Base-by-base conservation (phyloP, 2,329 filamentous ascomycete species). In the Dendryphion nanum region DNA sequence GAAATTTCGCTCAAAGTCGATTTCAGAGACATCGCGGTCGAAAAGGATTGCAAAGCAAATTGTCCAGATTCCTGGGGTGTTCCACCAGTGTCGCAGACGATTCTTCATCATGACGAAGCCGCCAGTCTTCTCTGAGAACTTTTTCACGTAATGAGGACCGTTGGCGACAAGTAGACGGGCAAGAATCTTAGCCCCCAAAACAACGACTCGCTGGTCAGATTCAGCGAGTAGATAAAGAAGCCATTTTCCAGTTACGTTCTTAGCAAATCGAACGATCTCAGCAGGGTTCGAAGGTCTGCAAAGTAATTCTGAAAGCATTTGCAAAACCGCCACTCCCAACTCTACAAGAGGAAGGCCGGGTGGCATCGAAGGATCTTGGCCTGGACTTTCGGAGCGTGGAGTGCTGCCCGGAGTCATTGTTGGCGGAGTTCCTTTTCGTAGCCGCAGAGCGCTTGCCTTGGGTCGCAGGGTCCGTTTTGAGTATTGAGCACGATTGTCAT, bases 181-280 rank as follows among this genome's bases (percentile, higher is more conserved):
- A 17, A 98, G 71, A 36, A 98, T 91, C 56, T 86, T 90, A 50
- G 82, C 79, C 12, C 87, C 88, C 35, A 89, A 78, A 12, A 89
- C 75, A 8, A 96, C 85, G 16, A 95, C 83, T 49, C 89, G 85
- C 5, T 86, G 77, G 42, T 97, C 86, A 44, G 87, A 81, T 60
- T 96, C 90, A 6, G 88, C 88, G 35, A 97, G 76, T 12, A 98
- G 78, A 64, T 96, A 95, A 12, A 98, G 71, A 12, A 95, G 77
- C 90, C 90, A 96, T 84, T 95, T 95, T 53, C 95, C 95, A 16
- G 91, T 96, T 6, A 98, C 91, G 1, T 91, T 94, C 57, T 85
- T 86, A 4, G 89, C 88, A 71, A 98, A 97, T 53, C 89, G 93
- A 57, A 83, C 81, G 39, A 95, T 85, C 44, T 85, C 82, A 12